Base-by-base conservation (phyloP, 2,329 filamentous ascomycete genomes). In the Amylocarpus encephaloides region DNA sequence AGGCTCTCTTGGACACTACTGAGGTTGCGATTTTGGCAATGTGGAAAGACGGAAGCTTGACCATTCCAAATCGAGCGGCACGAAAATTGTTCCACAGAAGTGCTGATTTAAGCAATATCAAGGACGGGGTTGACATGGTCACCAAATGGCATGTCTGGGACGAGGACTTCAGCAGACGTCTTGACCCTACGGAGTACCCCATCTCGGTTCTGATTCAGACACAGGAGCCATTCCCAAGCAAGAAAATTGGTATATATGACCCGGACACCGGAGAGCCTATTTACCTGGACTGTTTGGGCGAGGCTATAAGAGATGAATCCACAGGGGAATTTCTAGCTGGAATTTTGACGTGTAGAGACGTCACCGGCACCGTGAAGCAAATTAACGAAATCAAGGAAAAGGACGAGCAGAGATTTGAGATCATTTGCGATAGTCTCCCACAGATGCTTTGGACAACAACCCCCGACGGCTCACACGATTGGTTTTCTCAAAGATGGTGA, bases 31-130 rank as follows among this genome's bases (percentile, higher is more conserved):
- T 88, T 18, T 71, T 90, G 40, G 83, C 85, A 19, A 86, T 90
- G 81, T 91, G 87, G 87, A 85, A 83, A 62, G 87, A 92, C 57
- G 80, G 85, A 47, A 85, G 79, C 43, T 81, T 89, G 42, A 82
- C 80, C 0, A 82, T 89, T 39, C 83, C 86, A 3, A 92, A 92
- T 61, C 79, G 77, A 58, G 63, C 63, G 36, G 62, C 78, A 11
- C 70, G 76, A 11, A 66, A 69, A 3, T 66, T 84, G n/a, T 73
- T 82, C 52, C 62, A 70, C 19, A 65, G 68, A 9, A 65, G 71
- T 12, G 66, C 68, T 3, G 70, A 73, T 33, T 59, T 71, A 6
- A 64, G 66, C 0, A 66, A 52, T 22, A 51, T 67, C 2, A 63
- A 66, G 2, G 73, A 79, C 34, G 76, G 75, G 0, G 71, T 73